Evolutionary conservation across 2,329 filamentous ascomycete species (phyloP).

Genomic region (Aureobasidium namibiae): DNA sequence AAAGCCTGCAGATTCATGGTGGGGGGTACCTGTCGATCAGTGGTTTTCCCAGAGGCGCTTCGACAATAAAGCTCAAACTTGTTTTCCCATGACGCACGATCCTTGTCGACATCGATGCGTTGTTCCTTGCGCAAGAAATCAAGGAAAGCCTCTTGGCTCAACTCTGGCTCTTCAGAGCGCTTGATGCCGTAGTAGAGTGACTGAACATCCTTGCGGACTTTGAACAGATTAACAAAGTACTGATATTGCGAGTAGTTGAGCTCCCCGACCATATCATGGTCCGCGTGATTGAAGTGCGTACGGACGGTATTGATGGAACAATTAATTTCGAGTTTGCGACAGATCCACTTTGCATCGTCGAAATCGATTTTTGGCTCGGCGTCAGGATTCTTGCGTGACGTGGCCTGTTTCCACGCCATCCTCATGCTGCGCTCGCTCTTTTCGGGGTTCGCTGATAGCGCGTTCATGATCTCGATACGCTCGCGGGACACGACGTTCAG

Average conservation of each 20-base stretch:
- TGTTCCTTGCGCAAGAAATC: slow-evolving; percentile 67
- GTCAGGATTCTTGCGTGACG: slow-evolving; percentile 55
- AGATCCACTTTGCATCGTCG: slow-evolving; percentile 70
- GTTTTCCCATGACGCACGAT: slow-evolving; percentile 58
- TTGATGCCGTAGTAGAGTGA: slow-evolving; percentile 58
- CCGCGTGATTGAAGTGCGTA: slow-evolving; percentile 65
- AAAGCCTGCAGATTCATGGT: slow-evolving; percentile 74
- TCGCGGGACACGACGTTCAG: slow-evolving; percentile 78
- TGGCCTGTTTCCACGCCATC: slow-evolving; percentile 66
- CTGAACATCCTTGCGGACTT: slow-evolving; percentile 73
- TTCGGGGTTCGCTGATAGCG: slow-evolving; percentile 67
- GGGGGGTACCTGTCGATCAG: slow-evolving; percentile 24
- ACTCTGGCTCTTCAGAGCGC: slow-evolving; percentile 42
- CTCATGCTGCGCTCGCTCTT: slow-evolving; percentile 67
- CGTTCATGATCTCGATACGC: slow-evolving; percentile 82
- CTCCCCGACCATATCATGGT: slow-evolving; percentile 53
- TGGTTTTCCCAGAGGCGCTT: slow-evolving; percentile 32
- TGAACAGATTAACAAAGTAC: slow-evolving; percentile 73
- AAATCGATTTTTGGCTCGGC: slow-evolving; percentile 69
- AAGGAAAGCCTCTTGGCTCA: slow-evolving; percentile 67
- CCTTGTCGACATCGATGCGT: slow-evolving; percentile 62
- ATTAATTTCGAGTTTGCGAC: slow-evolving; percentile 86
- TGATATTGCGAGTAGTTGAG: slow-evolving; percentile 77
- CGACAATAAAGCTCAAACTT: slow-evolving; percentile 61
- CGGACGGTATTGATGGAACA: slow-evolving; percentile 67